Evolutionary conservation across 2,329 filamentous ascomycete genomes (phyloP), one percentile per base, ranked within the genome.

Genomic region (Penicillium carneum): DNA sequence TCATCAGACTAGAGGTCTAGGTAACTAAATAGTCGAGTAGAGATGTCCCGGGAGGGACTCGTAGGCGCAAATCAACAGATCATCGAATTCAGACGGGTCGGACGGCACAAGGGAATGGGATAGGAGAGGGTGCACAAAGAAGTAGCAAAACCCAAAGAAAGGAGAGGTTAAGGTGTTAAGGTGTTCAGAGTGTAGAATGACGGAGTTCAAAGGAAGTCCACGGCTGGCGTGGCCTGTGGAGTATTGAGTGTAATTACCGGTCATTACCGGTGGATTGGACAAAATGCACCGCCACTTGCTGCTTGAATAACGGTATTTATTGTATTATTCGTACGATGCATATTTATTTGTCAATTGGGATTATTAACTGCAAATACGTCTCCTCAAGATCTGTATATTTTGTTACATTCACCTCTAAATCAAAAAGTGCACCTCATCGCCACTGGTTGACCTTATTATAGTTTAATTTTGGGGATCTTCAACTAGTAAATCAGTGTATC

Each of bases 31-130:
- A 56, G 51, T 50, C 16, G 23, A 59, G 34, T 48, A 48, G 16
- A 26, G 16, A 26, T 61, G 64, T 61, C 69, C 68, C 61, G 43
- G 42, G 50, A 57, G 65, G 66, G 66, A 64, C 49, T 59, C 41
- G 56, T 57, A 51, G 39, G 45, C 26, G 49, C 47, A 41, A 39
- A 55, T 67, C 59, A 70, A 62, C 58, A 58, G 61, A 57, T 61
- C 70, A 66, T 70, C 54, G 60, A 55, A 61, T 26, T 31, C 26
- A 41, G 51, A n/a, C 18, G 2, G 36, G 41, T 7, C 41, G 23
- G n/a, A 46, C 23, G 47, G 26, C 29, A 29, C 18, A 14, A 16
- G 11, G n/a, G 16, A 12, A 43, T 3, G 10, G 26, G 36, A 39
- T 33, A 57, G 51, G 46, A 47, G 34, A 43, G 23, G 46, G 36